Evolutionary conservation across 169 alveolate genomes (phyloP), one percentile per base, ranked within the genome.

Genomic region (Eimeria maxima): DNA sequence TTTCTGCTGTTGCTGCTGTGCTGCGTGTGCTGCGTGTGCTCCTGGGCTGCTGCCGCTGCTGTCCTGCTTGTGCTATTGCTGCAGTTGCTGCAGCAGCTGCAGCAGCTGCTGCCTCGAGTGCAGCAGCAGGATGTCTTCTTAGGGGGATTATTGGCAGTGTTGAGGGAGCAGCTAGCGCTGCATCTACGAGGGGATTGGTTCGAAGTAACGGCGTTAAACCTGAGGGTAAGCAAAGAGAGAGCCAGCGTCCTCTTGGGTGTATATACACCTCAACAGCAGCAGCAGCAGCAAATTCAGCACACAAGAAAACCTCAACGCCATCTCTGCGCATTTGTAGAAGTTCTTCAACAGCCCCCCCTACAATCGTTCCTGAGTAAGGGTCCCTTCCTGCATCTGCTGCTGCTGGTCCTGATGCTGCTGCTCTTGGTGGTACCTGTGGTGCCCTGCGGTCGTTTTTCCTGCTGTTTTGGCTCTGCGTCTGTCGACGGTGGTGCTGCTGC

Each of bases 21-120:
- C 29, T 65, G 74, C 74, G n/a, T 8, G 57, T 65, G 74, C 74
- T 65, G 74, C 74, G n/a, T 20, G 42, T 65, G 74, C 74, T 65
- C 29, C 74, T 65, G 74, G 16, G 69, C 74, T 65, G 74, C 4
- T 11, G 60, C 60, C 2, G 60, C 60, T 53, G 60, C 60, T 53
- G 60, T 53, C 16, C 29, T 65, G 74, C 74, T 1, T 16, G 29
- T 65, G 74, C 74, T 20, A 11, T 24, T n/a, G 74, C 74, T 65
- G 74, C 74, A 14, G 74, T n/a, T 65, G 74, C 74, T 20, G 42
- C 42, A 24, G 74, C 74, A 8, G 74, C 74, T 65, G n/a, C 74
- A 65, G 74, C 74, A 1, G 84, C 50, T 73, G 55, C 84, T 27
- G 84, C 84, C 22, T 44, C 50, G 22, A 8, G 55, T 16, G 50